Percentiles rank a stretch among this genome's conserved stretches.
Conservation (phyloP, 2,329 filamentous ascomycete genomes). For the Botrytis cinerea region DNA sequence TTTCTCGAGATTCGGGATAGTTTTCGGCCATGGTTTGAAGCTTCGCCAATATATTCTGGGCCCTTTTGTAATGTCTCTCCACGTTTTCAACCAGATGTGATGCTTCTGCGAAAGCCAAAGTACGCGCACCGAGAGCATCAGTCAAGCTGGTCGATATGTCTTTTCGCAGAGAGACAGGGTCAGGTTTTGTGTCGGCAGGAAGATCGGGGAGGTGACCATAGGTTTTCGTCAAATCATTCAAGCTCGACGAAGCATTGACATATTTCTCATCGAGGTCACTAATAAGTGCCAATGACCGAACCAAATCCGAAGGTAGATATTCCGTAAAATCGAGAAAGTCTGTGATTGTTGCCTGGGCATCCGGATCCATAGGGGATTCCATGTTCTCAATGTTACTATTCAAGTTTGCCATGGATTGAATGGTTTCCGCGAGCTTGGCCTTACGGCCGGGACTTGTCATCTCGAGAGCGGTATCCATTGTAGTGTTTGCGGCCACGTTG, state of each 20-base stretch:
- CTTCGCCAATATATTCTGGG: conserved; percentile 59
- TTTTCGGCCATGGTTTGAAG: conserved; percentile 61
- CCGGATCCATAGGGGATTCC: conserved; percentile 54
- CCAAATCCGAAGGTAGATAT: conserved; percentile 67
- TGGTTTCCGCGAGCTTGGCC: conserved; percentile 39
- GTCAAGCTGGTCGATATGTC: conserved; percentile 61
- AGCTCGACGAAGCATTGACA: conserved; percentile 53
- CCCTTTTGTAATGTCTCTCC: conserved; percentile 61
- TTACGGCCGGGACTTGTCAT: conserved; percentile 39
- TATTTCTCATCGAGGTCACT: conserved; percentile 63
- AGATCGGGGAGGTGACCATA: conserved; percentile 59
- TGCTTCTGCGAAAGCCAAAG: conserved; percentile 63
- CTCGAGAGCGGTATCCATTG: conserved; percentile 36
- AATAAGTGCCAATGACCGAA: conserved; percentile 65
- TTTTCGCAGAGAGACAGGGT: conserved; percentile 55
- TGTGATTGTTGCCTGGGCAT: conserved; percentile 68
- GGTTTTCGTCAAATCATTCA: conserved; percentile 57
- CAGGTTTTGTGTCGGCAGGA: conserved; percentile 50
- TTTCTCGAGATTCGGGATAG: conserved; percentile 54
- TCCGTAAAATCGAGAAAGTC: conserved; percentile 67
- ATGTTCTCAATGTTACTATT: conserved; percentile 38
- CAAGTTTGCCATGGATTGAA: conserved; percentile 40
- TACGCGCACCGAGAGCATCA: conserved; percentile 56
- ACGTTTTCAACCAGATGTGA: conserved; percentile 65
- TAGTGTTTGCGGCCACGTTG: conserved; percentile 31